Base-by-base conservation (phyloP, 106 monocot genomes). In the Alisma plantagoaquatica region DNA sequence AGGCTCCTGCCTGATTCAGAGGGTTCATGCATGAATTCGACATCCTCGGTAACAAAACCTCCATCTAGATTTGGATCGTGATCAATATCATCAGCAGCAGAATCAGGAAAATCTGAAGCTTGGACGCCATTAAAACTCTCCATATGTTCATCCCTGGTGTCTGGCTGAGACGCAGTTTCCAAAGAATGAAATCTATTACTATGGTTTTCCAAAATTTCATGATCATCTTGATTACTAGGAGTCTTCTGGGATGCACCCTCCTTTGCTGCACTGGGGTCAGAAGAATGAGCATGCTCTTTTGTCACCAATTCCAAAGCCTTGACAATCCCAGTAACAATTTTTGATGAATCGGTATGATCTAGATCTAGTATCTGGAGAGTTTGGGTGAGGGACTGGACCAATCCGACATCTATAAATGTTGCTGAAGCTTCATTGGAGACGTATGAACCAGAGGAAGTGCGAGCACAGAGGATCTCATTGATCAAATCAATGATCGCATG, bases 361-460 rank as follows among this genome's bases (percentile, higher is more conserved):
- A 99, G 80, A 62, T 99, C 98, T 41, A 99, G 35, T 35, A 80
- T 78, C 53, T 82, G 70, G 8, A 99, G 71, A 32, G 66, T 70
- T 46, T 44, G 59, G 35, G 82, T 90, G 31, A 99, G 28, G 19
- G 85, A 75, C 11, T 50, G 69, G 44, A 99, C 82, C 44, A 99
- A 59, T 24, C 98, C 98, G 72, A 80, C 90, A 72, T 99, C 90
- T 53, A 91, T 82, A 61, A 99, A 99, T n/a, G 98, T 86, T 6
- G 73, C 67, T 18, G 98, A 82, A 70, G 98, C 90, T 66, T 99
- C 98, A 44, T 84, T 63, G 32, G 85, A 86, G 23, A 99, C 70
- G 61, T 69, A 72, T 31, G 86, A 86, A 41, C 98, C 98, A 10
- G 86, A 77, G 19, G 98, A 76, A 56, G 86, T 79, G 5, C 86